Evolutionary conservation across 768 basidiomycete species (phyloP).

Genomic region (Pholiota conissans): DNA sequence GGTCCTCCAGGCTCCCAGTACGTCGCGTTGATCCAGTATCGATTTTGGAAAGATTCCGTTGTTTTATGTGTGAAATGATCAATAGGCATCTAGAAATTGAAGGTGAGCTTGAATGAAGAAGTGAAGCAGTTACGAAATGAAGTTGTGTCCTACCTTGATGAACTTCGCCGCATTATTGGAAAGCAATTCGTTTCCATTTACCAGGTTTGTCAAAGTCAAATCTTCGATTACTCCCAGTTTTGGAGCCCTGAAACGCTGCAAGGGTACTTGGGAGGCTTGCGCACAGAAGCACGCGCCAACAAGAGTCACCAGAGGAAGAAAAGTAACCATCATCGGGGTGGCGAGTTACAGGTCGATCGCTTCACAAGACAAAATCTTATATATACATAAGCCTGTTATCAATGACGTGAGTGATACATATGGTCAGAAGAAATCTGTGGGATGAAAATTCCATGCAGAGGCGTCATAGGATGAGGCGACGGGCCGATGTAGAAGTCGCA

Average conservation of each 20-base stretch:
- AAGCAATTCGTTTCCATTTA: not conserved
- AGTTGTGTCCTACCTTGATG: constrained; percentile 2
- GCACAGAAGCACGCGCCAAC: not conserved
- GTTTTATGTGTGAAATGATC: constrained; percentile 42
- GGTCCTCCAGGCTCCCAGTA: constrained; percentile 49
- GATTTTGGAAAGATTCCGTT: constrained; percentile 38
- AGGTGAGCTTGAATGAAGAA: not conserved
- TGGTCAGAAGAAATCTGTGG: not conserved
- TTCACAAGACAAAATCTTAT: not conserved
- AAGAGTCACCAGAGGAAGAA: not conserved
- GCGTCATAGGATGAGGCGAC: not conserved
- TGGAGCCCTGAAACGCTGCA: constrained; percentile 1
- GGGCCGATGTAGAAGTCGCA: not conserved
- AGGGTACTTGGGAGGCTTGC: not conserved
- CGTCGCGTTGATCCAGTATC: constrained; percentile 50
- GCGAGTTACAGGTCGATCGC: no score
- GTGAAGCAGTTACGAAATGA: not conserved
- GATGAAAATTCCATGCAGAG: not conserved
- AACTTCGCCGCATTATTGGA: constrained; percentile 7
- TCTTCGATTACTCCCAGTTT: not conserved
- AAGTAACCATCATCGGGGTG: not conserved
- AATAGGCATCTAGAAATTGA: constrained; percentile 36
- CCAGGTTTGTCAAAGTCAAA: not conserved
- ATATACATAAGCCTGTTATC: not conserved
- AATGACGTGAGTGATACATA: not conserved